Base-by-base conservation (phyloP, 768 basidiomycete species). In the Exidia glandulosa region DNA sequence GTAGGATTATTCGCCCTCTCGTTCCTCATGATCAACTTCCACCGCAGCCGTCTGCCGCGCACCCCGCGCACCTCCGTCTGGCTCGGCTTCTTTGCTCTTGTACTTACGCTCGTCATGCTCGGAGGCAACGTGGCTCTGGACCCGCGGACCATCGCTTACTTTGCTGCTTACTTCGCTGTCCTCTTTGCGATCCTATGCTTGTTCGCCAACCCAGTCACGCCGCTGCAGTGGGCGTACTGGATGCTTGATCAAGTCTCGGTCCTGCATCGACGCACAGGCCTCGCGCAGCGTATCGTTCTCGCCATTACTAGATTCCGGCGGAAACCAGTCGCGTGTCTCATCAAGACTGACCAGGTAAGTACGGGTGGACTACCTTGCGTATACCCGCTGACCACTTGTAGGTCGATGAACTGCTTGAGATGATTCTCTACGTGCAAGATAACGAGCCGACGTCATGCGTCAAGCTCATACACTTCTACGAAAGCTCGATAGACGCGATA, bases 391-490 rank as follows among this genome's bases (percentile, higher is more conserved):
- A 36, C 16, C 4, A 16, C 27, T 27, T 25, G 19, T 56, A 90
- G 88, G 86, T 89, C 63, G 81, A 86, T 63, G 73, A 75, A 34
- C 63, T 89, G 3, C 81, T 87, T 61, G 78, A 80, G 57, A 83
- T 84, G 77, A 74, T 88, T 31, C 70, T 83, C 13, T 89, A 89
- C 63, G 84, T 87, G 2, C 71, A 74, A 45, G 73, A 76, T 59
- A 88, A 87, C 64, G 87, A 90, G 68, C 82, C 84, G 63, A 89
- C 88, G 0, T 78, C 84, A 0, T 77, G 80, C 63, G 64, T 89
- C 59, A 86, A 86, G 70, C 77, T 89, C 13, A 76, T 88, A 3
- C 85, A 88, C 64, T 87, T 86, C 64, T 75, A 78, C 60, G 77
- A 83, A 30, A 74, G 71, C 27, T 80, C 79, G 32, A 70, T 71